Evolutionary conservation across 2,329 filamentous ascomycete genomes (phyloP), one percentile per base, ranked within the genome.

Genomic region (Aureobasidium sp.): DNA sequence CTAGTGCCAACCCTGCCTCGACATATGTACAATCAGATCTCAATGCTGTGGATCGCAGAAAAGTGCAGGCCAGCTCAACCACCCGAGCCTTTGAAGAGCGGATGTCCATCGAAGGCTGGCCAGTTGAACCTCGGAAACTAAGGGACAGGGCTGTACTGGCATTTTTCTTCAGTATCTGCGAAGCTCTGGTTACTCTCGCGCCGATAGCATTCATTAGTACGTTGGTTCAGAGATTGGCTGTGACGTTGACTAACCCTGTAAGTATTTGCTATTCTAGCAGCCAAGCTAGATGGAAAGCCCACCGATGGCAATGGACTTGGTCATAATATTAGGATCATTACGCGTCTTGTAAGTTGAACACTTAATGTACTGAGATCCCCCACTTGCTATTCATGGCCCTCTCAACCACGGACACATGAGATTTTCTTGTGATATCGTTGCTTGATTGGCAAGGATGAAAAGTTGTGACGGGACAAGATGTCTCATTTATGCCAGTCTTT

Each of bases 151-250:
- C 48, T 3, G 5, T 62, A 1, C 27, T 47, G 2, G 15, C 57
- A 1, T 27, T 59, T 2, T 16, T 63, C 5, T 36, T 60, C 9
- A 54, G 25, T 11, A 6, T 60, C n/a, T 69, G 68, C 11, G 73
- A 75, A 42, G 1, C 70, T 0, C 25, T 74, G 2, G 39, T 74
- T n/a, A 68, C 69, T 0, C 7, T 71, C 2, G 34, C 70, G 11
- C 73, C 73, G 0, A 21, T 74, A 2, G 73, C 70, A 45, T 75
- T 74, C 59, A 70, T 75, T 7, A 45, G 72, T 72, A 65, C 48
- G 71, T 67, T 13, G 6, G 9, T 21, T 25, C 29, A 21, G 21
- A 21, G 21, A 21, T 21, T 21, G 21, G 21, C 21, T 21, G 21
- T 21, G 21, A 21, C 21, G 21, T 21, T 10, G 45, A 21, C 13